phyloP scores from a whole-genome alignment of 2,329 filamentous ascomycete genomes.

The Fusarium acutatum region DNA sequence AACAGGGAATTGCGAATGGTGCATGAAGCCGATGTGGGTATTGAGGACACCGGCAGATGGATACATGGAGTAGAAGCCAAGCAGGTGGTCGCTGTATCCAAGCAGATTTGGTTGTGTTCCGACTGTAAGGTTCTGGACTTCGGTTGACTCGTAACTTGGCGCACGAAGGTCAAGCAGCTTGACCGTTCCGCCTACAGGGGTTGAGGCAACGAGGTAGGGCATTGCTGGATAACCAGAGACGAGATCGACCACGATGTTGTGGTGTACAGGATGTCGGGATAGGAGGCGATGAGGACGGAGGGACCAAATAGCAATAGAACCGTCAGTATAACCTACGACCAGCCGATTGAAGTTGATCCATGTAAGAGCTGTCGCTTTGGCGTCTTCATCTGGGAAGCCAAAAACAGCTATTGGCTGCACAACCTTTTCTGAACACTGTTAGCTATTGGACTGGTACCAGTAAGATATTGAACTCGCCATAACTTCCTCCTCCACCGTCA shows the following conservation, averaged over 20 bases:
- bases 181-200: constrained; percentile 62
- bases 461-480: constrained; percentile 48
- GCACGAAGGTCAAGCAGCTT: constrained; percentile 62
- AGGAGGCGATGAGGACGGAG: constrained; percentile 59
- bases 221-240: constrained; percentile 64
- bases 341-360: constrained; percentile 66
- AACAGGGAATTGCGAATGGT: constrained; percentile 61
- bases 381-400: constrained; percentile 55
- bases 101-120: constrained; percentile 63
- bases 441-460: constrained; percentile 12
- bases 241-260: constrained; percentile 63
- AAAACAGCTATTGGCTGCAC: constrained; percentile 56
- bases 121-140: constrained; percentile 60
- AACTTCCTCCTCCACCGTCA: constrained; percentile 45
- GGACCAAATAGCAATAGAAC: constrained; percentile 66
- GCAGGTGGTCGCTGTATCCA: constrained; percentile 63
- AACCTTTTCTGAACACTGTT: constrained; percentile 53
- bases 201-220: constrained; percentile 64
- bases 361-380: constrained; percentile 61
- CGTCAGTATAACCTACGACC: constrained; percentile 64
- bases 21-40: constrained; percentile 62
- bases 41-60: constrained; percentile 63
- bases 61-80: constrained; percentile 62
- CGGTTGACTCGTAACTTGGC: constrained; percentile 62
- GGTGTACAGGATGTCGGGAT: constrained; percentile 62